These are phyloP conservation scores for Nakaseomyces bracarensis DNA, from an alignment of 1,139 yeast genomes.

Conservation along the genomic window DNA sequence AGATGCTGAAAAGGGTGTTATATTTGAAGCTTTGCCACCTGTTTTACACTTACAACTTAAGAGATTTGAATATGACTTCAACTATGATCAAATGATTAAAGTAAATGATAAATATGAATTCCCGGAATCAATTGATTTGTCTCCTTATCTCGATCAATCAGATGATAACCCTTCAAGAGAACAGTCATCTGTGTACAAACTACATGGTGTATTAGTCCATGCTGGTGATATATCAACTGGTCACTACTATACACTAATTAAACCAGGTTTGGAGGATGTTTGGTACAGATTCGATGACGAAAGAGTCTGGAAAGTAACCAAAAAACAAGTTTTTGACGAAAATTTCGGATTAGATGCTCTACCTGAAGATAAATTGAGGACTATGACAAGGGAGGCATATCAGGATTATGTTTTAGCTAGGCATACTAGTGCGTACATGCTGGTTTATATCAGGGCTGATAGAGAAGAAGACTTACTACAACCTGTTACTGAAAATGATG, in stretches of 20 bases:
- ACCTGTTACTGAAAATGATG: conserved; percentile 45
- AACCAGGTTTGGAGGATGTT: conserved; percentile 58
- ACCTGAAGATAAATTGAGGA: conserved; percentile 40
- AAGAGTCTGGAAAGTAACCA: conserved; percentile 79
- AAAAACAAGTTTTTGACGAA: conserved; percentile 79
- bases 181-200: conserved; percentile 66
- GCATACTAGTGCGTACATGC: conserved; percentile 93
- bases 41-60: conserved; percentile 88
- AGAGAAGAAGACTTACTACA: conserved; percentile 53
- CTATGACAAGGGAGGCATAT: conserved; percentile 50
- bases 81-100: conserved; percentile 81
- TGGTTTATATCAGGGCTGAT: conserved; percentile 75
- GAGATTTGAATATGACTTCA: conserved; percentile 89
- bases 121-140: conserved; percentile 73
- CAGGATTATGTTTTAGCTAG: conserved; percentile 60
- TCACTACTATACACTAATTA: conserved; percentile 89
- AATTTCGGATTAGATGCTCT: conserved; percentile 77
- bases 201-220: conserved; percentile 93
- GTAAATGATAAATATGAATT: conserved; percentile 89
- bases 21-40: conserved; percentile 83
- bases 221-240: conserved; percentile 95
- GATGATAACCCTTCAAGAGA: conserved; percentile 22
- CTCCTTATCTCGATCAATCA: conserved; percentile 49
- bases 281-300: conserved; percentile 97
- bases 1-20: conserved; percentile 95